Base-by-base conservation (phyloP, 805 yeast species). In the Monosporozyma aquatica region DNA sequence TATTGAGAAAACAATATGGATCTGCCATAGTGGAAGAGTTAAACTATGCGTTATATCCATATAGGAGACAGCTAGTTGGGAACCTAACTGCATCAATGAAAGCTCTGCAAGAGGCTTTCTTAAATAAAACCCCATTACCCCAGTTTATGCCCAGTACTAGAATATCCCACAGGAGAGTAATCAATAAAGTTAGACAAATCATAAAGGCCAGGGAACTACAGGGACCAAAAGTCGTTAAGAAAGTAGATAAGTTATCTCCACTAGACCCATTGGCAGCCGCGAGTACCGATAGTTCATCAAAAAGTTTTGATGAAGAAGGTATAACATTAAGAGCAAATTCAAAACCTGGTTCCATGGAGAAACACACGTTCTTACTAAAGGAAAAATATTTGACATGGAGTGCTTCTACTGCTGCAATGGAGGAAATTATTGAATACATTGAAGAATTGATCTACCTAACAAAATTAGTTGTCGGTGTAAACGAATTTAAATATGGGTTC, bases 401-500 rank as follows among this genome's bases (percentile, higher is more conserved):
- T 50, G 78, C 78, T 2, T 58, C 74, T 1, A 67, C 68, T 43
- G 67, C 72, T 3, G 74, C 75, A 0, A 53, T 69, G 2, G 75
- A 70, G 45, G 77, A 74, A 46, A 61, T 74, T 27, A 70, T 73
- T 34, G 72, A 68, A 38, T 72, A 70, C 47, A 61, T 70, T 22
- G 78, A 74, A 46, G 76, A 71, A 47, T 53, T 74, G 10, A 44
- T 68, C 5, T 65, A 61, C 37, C 45, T 73, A 24, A 60, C 70
- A 0, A 70, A 67, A 44, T 49, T 67, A 3, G 50, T 73, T 4
- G 73, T 70, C 22, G 78, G 78, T 21, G 71, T 68, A 9, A 65
- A 68, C 44, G 71, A 67, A 48, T 73, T 73, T 51, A 70, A 69
- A 48, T 71, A 70, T 47, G 76, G 78, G 2, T 73, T 73, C 47